Evolutionary conservation across 768 basidiomycete genomes (phyloP), one percentile per base, ranked within the genome.

Genomic region (Termitomyces sp.): DNA sequence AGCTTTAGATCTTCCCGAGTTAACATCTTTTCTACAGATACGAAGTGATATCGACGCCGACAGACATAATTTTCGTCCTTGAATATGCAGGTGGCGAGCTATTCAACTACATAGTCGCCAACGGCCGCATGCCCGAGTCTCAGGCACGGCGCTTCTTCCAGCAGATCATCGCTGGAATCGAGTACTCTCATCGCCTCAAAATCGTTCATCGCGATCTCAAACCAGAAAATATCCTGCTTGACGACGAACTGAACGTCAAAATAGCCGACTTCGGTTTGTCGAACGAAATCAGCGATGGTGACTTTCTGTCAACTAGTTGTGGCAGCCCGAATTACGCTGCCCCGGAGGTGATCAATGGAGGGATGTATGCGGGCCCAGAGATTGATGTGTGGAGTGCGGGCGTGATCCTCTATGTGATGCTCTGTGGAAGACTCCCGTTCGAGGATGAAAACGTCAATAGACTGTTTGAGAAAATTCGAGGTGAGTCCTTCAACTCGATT

Each of bases 311-410:
- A 66, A 99, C 97, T 9, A 95, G 92, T 63, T 99, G 97, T 70
- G 96, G 97, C 1, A 94, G 92, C 68, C 97, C 97, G 0, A 98
- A 99, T 70, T 99, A 99, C 65, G 97, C 97, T 54, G 96, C 97
- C 0, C 97, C 97, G 1, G 97, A 99, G 67, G 96, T 99, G 65
- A 97, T 99, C 61, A 83, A 88, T 17, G 97, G 97, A 5, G 91
- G 91, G 28, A 80, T 95, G 8, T 99, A 99, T 67, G 94, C 94
- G 0, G 97, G 97, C 0, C 95, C 96, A 0, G 97, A 98, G 72
- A 97, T 98, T 65, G 97, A 99, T 61, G 94, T 98, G 11, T 99
- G 97, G 97, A 94, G 91, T 63, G 91, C 91, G 54, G 97, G 97
- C 0, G 96, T 99, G n/a, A 98, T 99, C 62, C 81, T 99, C 51